phyloP scores from a whole-genome alignment of 2,329 filamentous ascomycete genomes.

The Monilinia vaccinii-corymbosi region DNA sequence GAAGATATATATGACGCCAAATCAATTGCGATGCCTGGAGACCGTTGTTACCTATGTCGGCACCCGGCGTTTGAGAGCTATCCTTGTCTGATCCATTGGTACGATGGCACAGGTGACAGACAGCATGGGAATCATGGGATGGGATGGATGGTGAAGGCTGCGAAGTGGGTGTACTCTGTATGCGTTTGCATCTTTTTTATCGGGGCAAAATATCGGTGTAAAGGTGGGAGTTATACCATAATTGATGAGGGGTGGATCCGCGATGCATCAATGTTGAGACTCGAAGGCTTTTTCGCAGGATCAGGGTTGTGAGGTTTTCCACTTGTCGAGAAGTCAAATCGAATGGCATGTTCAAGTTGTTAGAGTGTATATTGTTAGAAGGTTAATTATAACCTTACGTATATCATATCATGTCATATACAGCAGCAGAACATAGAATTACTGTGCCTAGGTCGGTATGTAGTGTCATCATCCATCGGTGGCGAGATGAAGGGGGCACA shows the following conservation, averaged over 20 bases:
- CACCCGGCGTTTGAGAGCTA: background rate
- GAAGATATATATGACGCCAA: background rate
- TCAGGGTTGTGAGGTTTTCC: background rate
- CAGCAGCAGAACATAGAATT: too few species aligned
- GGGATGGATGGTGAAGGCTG: background rate
- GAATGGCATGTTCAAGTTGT: background rate
- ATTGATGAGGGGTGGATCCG: constrained; percentile 3
- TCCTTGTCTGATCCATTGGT: background rate
- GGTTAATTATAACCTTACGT: too few species aligned
- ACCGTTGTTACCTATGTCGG: constrained; percentile 2
- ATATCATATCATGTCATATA: too few species aligned
- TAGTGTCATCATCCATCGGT: too few species aligned
- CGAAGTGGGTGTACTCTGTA: constrained; percentile 1
- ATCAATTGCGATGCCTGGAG: background rate
- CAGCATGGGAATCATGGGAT: too few species aligned
- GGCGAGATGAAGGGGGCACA: too few species aligned
- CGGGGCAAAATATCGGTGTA: constrained; percentile 12
- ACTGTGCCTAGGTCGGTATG: too few species aligned
- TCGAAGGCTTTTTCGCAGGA: background rate
- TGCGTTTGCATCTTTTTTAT: constrained; percentile 12
- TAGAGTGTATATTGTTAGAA: too few species aligned
- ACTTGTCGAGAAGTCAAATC: background rate
- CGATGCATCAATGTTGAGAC: background rate
- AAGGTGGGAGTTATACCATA: constrained; percentile 2
- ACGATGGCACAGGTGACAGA: background rate